Evolutionary conservation across 768 basidiomycete genomes (phyloP), one percentile per base, ranked within the genome.

Genomic region (Russula virescens): DNA sequence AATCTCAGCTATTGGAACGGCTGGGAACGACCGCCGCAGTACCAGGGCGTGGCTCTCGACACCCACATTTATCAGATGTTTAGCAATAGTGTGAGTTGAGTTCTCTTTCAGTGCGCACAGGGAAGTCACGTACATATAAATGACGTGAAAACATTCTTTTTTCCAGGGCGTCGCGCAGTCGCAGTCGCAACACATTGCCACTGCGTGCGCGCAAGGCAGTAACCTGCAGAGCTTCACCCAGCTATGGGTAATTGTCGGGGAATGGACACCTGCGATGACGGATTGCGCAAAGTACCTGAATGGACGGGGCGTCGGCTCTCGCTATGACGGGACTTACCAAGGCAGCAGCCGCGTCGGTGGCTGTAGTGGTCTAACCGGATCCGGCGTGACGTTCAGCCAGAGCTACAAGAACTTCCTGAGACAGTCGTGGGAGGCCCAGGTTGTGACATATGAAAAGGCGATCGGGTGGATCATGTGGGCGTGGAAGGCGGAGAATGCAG

Each of bases 281-380:
- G 91, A 91, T 68, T 91, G 90, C 66, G 86, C 86, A 14, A 86
- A 81, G 69, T 89, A 89, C 73, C 77, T 97, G 53, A 96, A 95
- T 68, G 94, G 94, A 6, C 83, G 91, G 43, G 91, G 89, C 1
- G 66, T 77, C 45, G 86, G 88, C 76, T 73, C 81, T 10, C 72
- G 81, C 23, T 86, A 82, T 67, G 85, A 81, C 61, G 89, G 89
- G 21, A 16, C 42, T 5, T 83, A 73, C 66, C 70, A 81, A 8
- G 91, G 89, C 8, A 31, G 31, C 74, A 31, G 81, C 4, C 73
- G 73, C 25, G 81, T 92, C 25, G 94, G 92, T 16, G 88, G 84
- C 70, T 96, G 94, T 74, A 73, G 64, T 0, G 87, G 85, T 8
- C 70, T 85, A 64, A 92, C 91, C 0, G 94, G 94, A 13, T 80